These are phyloP conservation scores for Spergularia marina DNA, from an alignment of 148 eudicot species.

Conservation along the genomic window DNA sequence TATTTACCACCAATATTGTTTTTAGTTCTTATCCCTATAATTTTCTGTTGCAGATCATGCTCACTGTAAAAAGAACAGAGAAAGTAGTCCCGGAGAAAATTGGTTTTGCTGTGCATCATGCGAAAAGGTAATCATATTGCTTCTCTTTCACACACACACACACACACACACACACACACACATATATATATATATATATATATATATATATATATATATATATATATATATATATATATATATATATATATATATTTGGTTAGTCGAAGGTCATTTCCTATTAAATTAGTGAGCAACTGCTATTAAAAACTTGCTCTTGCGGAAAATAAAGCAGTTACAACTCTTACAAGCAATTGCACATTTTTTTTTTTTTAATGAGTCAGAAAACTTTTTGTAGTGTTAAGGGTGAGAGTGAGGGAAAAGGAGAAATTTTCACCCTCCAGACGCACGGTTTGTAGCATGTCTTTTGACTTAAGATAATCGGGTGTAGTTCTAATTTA, in stretches of 20 bases:
- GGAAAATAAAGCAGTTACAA: too few relatives aligned
- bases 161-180: too few relatives aligned
- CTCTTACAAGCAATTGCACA: too few relatives aligned
- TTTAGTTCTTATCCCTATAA: constrained; percentile 5
- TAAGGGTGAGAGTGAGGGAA: too few relatives aligned
- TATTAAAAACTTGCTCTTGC: too few relatives aligned
- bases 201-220: too few relatives aligned
- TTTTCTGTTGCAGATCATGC: constrained; percentile 57
- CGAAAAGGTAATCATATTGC: constrained; percentile 51
- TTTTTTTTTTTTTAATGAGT: too few relatives aligned
- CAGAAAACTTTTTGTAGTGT: too few relatives aligned
- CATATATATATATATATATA: too few relatives aligned
- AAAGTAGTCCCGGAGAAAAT: constrained; percentile 30
- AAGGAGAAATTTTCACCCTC: neutral
- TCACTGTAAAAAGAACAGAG: constrained; percentile 55
- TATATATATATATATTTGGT: neutral
- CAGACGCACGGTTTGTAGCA: too few relatives aligned
- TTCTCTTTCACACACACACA: neutral
- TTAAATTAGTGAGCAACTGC: too few relatives aligned
- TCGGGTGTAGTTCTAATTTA: neutral
- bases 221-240: too few relatives aligned
- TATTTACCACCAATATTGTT: neutral
- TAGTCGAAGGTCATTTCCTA: neutral
- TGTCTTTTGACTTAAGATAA: neutral
- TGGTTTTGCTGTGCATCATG: constrained; percentile 83